A percentile compares a stretch with the other conserved stretches of the same genome.
phyloP scores from a whole-genome alignment of 148 eudicot genomes.

The Chenopodium suecicum region DNA sequence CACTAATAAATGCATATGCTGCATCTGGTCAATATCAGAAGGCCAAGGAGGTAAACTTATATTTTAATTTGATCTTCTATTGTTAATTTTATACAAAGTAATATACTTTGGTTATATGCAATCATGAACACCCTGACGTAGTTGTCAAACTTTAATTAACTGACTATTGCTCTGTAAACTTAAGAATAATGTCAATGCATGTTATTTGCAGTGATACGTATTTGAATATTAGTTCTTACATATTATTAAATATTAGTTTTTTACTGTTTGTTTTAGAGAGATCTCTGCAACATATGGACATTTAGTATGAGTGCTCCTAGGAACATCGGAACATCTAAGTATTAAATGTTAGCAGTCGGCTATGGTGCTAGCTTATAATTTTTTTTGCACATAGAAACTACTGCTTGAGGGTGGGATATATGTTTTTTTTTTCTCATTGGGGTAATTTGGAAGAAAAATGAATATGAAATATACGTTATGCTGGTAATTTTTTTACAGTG shows the following conservation, averaged over 20 bases:
- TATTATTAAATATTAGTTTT: background rate
- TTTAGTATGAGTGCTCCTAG: background rate
- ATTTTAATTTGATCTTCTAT: background rate
- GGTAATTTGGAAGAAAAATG: background rate
- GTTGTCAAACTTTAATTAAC: background rate
- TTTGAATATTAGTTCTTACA: background rate
- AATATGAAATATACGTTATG: background rate
- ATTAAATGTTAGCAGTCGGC: background rate
- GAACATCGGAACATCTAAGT: too few species aligned
- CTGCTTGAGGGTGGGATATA: background rate
- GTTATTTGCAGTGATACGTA: background rate
- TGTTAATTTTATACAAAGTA: background rate
- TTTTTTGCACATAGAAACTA: background rate
- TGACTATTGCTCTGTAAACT: too few species aligned
- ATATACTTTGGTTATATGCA: background rate
- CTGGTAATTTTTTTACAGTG: background rate
- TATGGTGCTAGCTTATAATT: background rate
- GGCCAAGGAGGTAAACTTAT: slow-evolving; percentile 71
- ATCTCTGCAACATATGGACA: background rate
- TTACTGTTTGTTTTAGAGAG: background rate
- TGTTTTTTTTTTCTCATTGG: background rate
- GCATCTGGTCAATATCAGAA: slow-evolving; percentile 68
- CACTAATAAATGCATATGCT: slow-evolving; percentile 84
- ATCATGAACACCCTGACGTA: background rate
- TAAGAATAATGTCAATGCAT: background rate